phyloP scores from a whole-genome alignment of 441 rosid species.

The Breynia disticha region DNA sequence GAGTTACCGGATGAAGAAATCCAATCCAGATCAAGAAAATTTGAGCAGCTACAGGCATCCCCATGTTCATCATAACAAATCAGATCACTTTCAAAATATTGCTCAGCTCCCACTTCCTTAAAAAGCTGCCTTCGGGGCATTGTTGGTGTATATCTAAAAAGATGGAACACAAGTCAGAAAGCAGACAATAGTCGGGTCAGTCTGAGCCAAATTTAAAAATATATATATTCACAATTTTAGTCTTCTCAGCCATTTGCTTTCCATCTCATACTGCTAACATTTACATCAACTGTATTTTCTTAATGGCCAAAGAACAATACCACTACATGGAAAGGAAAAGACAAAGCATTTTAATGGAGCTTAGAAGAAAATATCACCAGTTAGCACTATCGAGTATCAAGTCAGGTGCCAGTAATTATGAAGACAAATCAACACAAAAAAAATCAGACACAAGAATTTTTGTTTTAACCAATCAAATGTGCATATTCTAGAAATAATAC shows the following conservation, averaged over 20 bases:
- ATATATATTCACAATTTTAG: neutral
- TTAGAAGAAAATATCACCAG: too few species aligned
- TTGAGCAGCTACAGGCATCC: constrained; percentile 57
- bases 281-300: too few species aligned
- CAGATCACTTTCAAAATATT: constrained; percentile 38
- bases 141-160: constrained; percentile 39
- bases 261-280: too few species aligned
- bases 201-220: neutral
- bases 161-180: constrained; percentile 10
- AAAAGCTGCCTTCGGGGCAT: constrained; percentile 27
- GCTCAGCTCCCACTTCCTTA: constrained; percentile 38
- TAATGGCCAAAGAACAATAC: too few species aligned
- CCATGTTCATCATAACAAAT: constrained; percentile 49
- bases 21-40: constrained; percentile 78
- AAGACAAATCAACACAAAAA: too few species aligned
- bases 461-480: too few species aligned
- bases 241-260: neutral
- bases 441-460: too few species aligned
- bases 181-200: neutral
- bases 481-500: neutral
- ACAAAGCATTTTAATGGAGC: too few species aligned
- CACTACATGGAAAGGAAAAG: too few species aligned
- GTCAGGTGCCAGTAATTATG: too few species aligned
- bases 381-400: too few species aligned
- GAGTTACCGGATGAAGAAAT: constrained; percentile 94